These are phyloP conservation scores for Gossypium stocksii DNA, from an alignment of 345 rosid genomes.

Conservation along the genomic window DNA sequence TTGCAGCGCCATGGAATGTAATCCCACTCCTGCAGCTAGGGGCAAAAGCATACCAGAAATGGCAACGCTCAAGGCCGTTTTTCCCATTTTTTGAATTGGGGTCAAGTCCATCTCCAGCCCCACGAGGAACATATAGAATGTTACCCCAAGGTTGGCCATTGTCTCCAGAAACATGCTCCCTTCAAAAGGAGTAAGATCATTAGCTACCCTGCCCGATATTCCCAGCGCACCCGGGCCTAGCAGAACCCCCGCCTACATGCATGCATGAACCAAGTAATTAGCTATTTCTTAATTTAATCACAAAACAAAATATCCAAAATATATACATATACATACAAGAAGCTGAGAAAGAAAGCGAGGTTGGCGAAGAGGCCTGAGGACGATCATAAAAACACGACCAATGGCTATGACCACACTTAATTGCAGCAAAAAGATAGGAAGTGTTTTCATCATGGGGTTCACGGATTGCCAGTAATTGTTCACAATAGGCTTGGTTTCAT, in stretches of 20 bases:
- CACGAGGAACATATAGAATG: constrained; percentile 21
- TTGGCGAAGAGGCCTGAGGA: constrained; percentile 15
- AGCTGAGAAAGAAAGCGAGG: constrained; percentile 15
- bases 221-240: neutral
- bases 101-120: constrained; percentile 21
- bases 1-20: constrained; percentile 8
- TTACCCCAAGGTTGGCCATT: constrained; percentile 14
- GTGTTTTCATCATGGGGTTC: neutral
- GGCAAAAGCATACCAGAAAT: constrained; percentile 31
- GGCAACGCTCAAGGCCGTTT: constrained; percentile 21
- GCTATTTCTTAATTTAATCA: no score
- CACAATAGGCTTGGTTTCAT: neutral
- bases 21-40: constrained; percentile 15
- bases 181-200: neutral
- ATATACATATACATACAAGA: constrained; percentile 1
- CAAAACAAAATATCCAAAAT: neutral
- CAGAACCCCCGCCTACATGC: constrained; percentile 4
- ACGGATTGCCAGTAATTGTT: constrained; percentile 3
- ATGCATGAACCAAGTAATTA: neutral
- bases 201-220: neutral
- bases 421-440: constrained; percentile 12
- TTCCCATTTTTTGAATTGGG: constrained; percentile 11
- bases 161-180: constrained; percentile 6
- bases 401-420: neutral
- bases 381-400: neutral